These are phyloP conservation scores for Spizellomyces sp. DNA, from an alignment of 192 early-diverging fungal genomes.

Conservation along the genomic window DNA sequence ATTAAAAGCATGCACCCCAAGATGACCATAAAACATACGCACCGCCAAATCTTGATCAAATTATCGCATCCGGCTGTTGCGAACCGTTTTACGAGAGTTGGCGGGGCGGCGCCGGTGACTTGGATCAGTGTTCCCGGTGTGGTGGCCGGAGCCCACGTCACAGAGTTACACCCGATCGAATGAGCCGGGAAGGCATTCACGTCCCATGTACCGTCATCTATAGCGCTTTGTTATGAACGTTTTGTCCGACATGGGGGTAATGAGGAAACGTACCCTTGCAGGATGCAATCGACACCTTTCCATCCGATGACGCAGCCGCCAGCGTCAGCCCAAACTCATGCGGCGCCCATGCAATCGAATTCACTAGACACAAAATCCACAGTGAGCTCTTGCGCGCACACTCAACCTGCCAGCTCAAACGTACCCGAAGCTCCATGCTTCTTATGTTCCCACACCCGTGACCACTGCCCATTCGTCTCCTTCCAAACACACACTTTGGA, in stretches of 20 bases:
- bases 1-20: not conserved
- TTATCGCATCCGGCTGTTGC: constrained; percentile 96
- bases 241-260: too few relatives aligned
- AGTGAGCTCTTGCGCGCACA: not conserved
- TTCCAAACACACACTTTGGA: constrained; percentile 94
- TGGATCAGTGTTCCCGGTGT: constrained; percentile 73
- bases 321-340: constrained; percentile 94
- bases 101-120: constrained; percentile 51
- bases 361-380: constrained; percentile 63
- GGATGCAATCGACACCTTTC: constrained; percentile 87
- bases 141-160: constrained; percentile 93
- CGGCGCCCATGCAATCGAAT: constrained; percentile 95
- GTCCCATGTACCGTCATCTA: constrained; percentile 89
- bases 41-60: constrained; percentile 92
- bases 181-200: constrained; percentile 78
- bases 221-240: not conserved
- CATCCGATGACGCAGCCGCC: constrained; percentile 92
- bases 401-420: not conserved
- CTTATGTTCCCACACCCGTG: constrained; percentile 82
- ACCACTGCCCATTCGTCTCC: constrained; percentile 80
- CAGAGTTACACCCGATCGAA: constrained; percentile 85
- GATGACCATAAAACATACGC: constrained; percentile 11
- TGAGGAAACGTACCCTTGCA: constrained; percentile 72
- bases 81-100: constrained; percentile 67
- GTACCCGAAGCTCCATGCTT: constrained; percentile 88